Evolutionary conservation across 805 yeast genomes (phyloP).

Genomic region (Candida hungchunana): DNA sequence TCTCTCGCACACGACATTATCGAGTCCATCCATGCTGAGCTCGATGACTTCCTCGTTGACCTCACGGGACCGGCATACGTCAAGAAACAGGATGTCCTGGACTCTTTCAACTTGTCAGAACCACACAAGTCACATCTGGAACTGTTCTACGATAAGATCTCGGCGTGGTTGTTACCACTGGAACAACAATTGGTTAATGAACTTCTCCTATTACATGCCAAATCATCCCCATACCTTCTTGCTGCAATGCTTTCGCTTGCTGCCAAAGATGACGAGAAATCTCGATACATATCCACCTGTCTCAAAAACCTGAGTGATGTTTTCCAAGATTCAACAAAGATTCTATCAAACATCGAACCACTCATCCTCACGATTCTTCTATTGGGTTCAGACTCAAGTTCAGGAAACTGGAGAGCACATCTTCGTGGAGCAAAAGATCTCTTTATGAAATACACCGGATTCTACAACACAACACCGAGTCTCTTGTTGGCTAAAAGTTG

Average conservation of each 20-base stretch:
- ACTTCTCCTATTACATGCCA: constrained; percentile 44
- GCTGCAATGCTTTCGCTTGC: constrained; percentile 58
- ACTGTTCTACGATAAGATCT: constrained; percentile 22
- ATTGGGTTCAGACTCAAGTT: constrained; percentile 56
- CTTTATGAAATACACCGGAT: constrained; percentile 41
- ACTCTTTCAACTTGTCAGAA: constrained; percentile 20
- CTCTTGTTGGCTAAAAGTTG: constrained; percentile 47
- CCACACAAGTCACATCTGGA: constrained; percentile 23
- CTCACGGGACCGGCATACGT: constrained; percentile 15
- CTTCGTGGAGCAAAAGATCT: constrained; percentile 62
- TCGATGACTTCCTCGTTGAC: constrained; percentile 20
- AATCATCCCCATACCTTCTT: constrained; percentile 45
- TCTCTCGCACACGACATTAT: constrained; percentile 22
- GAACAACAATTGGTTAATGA: constrained; percentile 46
- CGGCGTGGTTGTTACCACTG: constrained; percentile 23
- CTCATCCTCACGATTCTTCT: constrained; percentile 60
- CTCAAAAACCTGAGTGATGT: constrained; percentile 38
- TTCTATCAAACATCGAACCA: constrained; percentile 56
- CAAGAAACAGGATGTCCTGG: constrained; percentile 20
- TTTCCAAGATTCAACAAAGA: constrained; percentile 37
- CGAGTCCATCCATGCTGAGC: constrained; percentile 17
- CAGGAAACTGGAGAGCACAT: constrained; percentile 59
- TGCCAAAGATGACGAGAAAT: constrained; percentile 36
- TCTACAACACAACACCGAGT: constrained; percentile 27
- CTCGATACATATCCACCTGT: constrained; percentile 47